These are phyloP conservation scores for Thermoascus crustaceus DNA, from an alignment of 2,329 filamentous ascomycete species.

Conservation along the genomic window DNA sequence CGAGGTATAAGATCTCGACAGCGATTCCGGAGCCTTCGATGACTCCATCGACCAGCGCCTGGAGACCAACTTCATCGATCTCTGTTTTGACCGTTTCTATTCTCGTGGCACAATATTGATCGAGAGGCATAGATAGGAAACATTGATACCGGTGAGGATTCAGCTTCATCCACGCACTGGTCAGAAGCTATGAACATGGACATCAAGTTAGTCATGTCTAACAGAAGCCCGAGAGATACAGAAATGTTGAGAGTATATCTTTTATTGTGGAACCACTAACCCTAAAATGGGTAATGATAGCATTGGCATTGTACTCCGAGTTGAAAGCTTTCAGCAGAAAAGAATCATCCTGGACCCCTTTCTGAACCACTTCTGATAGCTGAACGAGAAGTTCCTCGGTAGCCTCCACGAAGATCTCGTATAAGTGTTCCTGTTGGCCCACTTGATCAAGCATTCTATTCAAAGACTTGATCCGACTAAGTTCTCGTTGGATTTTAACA, in stretches of 20 bases:
- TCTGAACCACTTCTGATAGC: slow-evolving; percentile 50
- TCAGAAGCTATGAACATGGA: slow-evolving; percentile 56
- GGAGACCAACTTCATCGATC: slow-evolving; percentile 84
- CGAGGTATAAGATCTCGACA: slow-evolving; percentile 84
- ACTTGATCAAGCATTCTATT: slow-evolving; percentile 61
- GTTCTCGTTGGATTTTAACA: slow-evolving; percentile 60
- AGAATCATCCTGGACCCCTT: slow-evolving; percentile 47
- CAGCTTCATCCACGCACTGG: slow-evolving; percentile 74
- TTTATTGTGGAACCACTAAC: slow-evolving; percentile 34
- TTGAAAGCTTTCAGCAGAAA: slow-evolving; percentile 67
- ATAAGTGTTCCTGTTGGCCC: slow-evolving; percentile 61
- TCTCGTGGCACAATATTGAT: slow-evolving; percentile 59
- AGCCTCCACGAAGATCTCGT: slow-evolving; percentile 76
- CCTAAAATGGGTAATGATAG: slow-evolving; percentile 76
- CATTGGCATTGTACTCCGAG: slow-evolving; percentile 55
- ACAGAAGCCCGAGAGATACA: too few relatives aligned
- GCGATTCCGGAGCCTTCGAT: slow-evolving; percentile 70
- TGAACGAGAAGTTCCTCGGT: slow-evolving; percentile 60
- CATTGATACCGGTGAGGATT: slow-evolving; percentile 61
- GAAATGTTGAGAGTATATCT: background rate
- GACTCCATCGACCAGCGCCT: slow-evolving; percentile 66
- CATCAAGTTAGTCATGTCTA: too few relatives aligned
- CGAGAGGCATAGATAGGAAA: slow-evolving; percentile 60
- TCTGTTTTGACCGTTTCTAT: slow-evolving; percentile 72
- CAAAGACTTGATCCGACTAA: slow-evolving; percentile 62